Evolutionary conservation across 192 early-diverging fungal species (phyloP), one percentile per base, ranked within the genome.

Genomic region (Kappamyces sp.): DNA sequence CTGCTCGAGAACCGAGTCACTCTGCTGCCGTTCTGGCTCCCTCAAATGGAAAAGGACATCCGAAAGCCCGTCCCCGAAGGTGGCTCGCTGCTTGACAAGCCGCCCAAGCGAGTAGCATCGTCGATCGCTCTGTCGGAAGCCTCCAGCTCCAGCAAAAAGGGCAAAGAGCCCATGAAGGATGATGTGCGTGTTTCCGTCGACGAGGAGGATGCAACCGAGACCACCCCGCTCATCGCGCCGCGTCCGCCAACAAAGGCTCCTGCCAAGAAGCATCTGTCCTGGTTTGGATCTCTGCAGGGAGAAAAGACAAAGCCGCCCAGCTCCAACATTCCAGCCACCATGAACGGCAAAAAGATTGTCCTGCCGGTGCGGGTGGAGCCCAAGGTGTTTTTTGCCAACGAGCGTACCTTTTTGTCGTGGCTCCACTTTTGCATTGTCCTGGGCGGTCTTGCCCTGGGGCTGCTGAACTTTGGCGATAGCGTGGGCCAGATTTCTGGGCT

Each of bases 41-140:
- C 89, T 36, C 93, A 94, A 69, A 91, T 98, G 88, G 91, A 92
- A 63, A 79, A 85, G 40, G 91, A 93, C 68, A 96, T 96, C 55
- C 90, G 90, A 62, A 92, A 91, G 70, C 88, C 90, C 40, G 57
- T 60, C 1, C 71, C 71, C 9, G 38, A 52, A 1, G 66, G 43
- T 37, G 59, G 64, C 4, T 12, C 60, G 5, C 48, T 61, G 9
- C 7, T 2, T 49, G 15, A 49, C 31, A 12, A 51, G 49, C 8
- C 15, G 15, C 8, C 8, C 8, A 23, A 12, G 8, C 6, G 6
- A 23, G 23, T 33, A 0, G 61, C 40, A 32, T n/a, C 61, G 32
- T 39, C 36, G 9, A 23, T 40, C 42, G 47, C 8, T 55, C 60
- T 31, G 15, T 58, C 40, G 64, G 40, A n/a, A 6, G 52, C 39